phyloP scores from a whole-genome alignment of 768 basidiomycete species.

The Lactarius tabidus region DNA sequence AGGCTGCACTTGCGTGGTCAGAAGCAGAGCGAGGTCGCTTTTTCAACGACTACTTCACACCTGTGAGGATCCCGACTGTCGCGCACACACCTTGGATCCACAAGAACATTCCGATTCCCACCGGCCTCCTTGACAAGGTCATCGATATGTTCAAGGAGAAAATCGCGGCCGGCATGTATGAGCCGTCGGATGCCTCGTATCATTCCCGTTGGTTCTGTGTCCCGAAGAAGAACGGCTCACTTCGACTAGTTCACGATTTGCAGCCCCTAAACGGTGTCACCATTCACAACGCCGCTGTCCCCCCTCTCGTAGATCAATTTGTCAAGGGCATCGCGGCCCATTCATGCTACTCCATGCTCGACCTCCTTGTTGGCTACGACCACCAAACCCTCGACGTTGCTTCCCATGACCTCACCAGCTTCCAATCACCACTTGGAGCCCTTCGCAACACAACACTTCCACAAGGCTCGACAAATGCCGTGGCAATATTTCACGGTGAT shows the following conservation, averaged over 20 bases:
- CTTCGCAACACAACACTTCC: no score
- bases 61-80: background rate
- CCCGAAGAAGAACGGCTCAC: background rate
- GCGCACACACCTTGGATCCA: background rate
- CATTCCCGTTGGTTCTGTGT: background rate
- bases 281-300: constrained; percentile 23
- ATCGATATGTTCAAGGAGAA: background rate
- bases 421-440: constrained; percentile 1
- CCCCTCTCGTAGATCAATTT: constrained; percentile 9
- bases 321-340: constrained; percentile 31
- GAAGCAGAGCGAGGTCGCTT: no score
- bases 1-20: no score
- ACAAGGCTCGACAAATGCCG: background rate
- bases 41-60: background rate
- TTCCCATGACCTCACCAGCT: background rate
- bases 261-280: constrained; percentile 30
- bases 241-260: constrained; percentile 27
- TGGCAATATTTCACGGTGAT: background rate
- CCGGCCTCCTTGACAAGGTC: no score
- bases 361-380: background rate
- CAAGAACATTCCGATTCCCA: no score
- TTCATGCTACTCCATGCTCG: background rate
- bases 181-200: constrained; percentile 18
- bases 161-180: constrained; percentile 29
- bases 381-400: background rate